Evolutionary conservation across 208 protist species (phyloP).

Genomic region (Leishmania arabica): DNA sequence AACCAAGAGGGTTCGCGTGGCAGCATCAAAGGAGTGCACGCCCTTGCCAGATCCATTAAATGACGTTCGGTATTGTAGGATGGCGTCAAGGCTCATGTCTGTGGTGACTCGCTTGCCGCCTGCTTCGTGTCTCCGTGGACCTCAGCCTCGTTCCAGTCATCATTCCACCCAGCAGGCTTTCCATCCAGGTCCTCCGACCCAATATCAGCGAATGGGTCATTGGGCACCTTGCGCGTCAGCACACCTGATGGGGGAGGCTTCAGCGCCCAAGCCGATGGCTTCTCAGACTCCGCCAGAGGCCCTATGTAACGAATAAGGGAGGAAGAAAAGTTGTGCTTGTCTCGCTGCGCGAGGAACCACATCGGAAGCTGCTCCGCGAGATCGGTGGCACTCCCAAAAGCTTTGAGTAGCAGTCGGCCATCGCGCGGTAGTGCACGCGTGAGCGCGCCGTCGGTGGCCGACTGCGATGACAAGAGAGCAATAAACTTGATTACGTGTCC

Average conservation of each 20-base stretch:
- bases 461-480: constrained; percentile 56
- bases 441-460: constrained; percentile 44
- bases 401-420: constrained; percentile 44
- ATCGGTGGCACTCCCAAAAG: constrained; percentile 45
- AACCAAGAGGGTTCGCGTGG: background rate
- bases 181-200: constrained; percentile 2
- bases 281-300: constrained; percentile 13
- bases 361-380: constrained; percentile 75
- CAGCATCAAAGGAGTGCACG: background rate
- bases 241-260: constrained; percentile 4
- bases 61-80: background rate
- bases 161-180: constrained; percentile 24
- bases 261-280: constrained; percentile 14
- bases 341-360: constrained; percentile 80
- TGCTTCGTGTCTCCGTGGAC: background rate
- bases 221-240: constrained; percentile 35
- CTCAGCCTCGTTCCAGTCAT: constrained; percentile 38
- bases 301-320: constrained; percentile 86
- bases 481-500: constrained; percentile 67
- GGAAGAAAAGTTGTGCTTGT: constrained; percentile 32
- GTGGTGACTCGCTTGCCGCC: background rate
- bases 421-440: constrained; percentile 47
- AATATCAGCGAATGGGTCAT: constrained; percentile 31
- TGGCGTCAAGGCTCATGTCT: background rate
- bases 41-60: background rate